Conservation (phyloP, 768 basidiomycete genomes). For the Amyloporia xantha region DNA sequence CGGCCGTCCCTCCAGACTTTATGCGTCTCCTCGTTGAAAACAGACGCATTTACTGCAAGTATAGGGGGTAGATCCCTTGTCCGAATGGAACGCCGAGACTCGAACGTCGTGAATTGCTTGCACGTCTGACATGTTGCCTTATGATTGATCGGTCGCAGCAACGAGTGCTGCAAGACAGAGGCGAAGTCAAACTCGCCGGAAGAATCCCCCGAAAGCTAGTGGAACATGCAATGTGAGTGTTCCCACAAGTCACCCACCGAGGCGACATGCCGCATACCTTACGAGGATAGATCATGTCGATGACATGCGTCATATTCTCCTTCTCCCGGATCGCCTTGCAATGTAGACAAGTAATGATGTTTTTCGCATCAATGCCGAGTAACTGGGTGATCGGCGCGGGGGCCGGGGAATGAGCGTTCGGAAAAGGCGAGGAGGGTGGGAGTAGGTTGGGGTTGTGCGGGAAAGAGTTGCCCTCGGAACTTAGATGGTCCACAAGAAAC, state of each 20-base stretch:
- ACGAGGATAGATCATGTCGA: conserved; percentile 84
- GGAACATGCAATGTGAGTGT: neutral
- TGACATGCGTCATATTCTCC: conserved; percentile 71
- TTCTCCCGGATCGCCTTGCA: conserved; percentile 72
- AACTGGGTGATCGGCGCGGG: conserved; percentile 82
- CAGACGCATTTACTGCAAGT: conserved; percentile 79
- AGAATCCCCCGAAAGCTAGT: conserved; percentile 34
- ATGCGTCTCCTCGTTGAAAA: conserved; percentile 67
- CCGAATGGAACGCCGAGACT: conserved; percentile 59
- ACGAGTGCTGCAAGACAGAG: conserved; percentile 63
- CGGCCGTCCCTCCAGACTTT: conserved; percentile 70
- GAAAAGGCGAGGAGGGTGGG: conserved; percentile 20
- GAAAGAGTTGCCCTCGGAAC: conserved; percentile 61
- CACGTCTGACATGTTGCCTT: conserved; percentile 85
- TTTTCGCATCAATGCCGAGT: conserved; percentile 73
- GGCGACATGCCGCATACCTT: conserved; percentile 43
- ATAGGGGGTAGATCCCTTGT: conserved; percentile 71
- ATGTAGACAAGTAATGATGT: conserved; percentile 62
- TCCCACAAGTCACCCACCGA: neutral
- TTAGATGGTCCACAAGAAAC: conserved; percentile 83
- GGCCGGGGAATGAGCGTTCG: conserved; percentile 29
- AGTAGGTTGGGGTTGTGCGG: conserved; percentile 52
- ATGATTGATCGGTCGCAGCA: conserved; percentile 76
- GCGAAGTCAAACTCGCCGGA: conserved; percentile 46
- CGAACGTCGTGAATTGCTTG: conserved; percentile 65